Conservation (phyloP, 805 yeast species). For the Barnettozyma siamensis region DNA sequence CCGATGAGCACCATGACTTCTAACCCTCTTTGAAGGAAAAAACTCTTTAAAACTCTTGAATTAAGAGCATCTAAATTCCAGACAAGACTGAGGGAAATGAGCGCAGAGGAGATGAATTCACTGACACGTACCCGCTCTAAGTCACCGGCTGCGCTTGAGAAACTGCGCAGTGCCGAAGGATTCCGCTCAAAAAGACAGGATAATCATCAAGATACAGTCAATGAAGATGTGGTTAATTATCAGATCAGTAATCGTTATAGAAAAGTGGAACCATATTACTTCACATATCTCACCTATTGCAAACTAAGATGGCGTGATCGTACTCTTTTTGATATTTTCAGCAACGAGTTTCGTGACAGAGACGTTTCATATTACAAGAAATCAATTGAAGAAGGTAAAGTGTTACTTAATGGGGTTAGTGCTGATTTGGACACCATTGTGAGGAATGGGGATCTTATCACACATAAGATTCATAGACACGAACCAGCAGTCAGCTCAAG, state of each 20-base stretch:
- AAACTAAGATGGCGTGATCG: conserved; percentile 88
- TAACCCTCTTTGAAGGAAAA: too few relatives aligned
- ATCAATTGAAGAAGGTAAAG: conserved; percentile 57
- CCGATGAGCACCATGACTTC: too few relatives aligned
- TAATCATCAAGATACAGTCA: conserved; percentile 13
- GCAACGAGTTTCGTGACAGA: conserved; percentile 78
- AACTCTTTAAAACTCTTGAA: too few relatives aligned
- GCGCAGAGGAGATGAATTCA: conserved; percentile 3
- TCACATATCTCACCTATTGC: conserved; percentile 84
- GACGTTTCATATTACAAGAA: conserved; percentile 58
- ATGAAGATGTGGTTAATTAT: conserved; percentile 46
- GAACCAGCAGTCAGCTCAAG: conserved; percentile 51
- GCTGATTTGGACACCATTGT: conserved; percentile 64
- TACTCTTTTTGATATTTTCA: conserved; percentile 73
- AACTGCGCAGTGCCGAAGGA: conserved; percentile 17
- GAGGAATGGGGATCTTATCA: conserved; percentile 75
- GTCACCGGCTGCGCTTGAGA: conserved; percentile 9
- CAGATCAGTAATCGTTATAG: conserved; percentile 55
- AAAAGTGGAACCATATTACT: conserved; percentile 77
- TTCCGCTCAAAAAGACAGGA: conserved; percentile 21
- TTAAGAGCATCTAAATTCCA: too few relatives aligned
- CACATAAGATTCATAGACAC: conserved; percentile 75
- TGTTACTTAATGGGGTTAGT: conserved; percentile 59
- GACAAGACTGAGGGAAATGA: not conserved
- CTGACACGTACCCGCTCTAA: conserved; percentile 10